A percentile compares a stretch with the other conserved stretches of the same genome.
Conservation (phyloP, 1,284 basidiomycete genomes). For the Cryptococcus sp. region DNA sequence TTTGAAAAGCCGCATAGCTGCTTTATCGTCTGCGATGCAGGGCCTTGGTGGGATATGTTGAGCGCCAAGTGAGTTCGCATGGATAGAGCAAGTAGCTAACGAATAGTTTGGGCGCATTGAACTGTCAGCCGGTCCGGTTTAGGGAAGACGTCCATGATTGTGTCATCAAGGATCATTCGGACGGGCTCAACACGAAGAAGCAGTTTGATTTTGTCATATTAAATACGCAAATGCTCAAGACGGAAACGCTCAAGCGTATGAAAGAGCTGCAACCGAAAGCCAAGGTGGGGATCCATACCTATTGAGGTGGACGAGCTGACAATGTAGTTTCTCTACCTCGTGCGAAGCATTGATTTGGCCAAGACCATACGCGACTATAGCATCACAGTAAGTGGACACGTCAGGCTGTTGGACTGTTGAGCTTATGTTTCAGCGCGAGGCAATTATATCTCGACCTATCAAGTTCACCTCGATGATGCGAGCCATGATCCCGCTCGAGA, state of each 20-base stretch:
- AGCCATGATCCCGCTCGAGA: conserved; percentile 18
- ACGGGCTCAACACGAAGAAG: conserved; percentile 20
- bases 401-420: background rate
- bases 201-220: conserved; percentile 24
- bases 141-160: conserved; percentile 13
- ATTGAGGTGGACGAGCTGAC: background rate
- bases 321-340: conserved; percentile 28
- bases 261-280: conserved; percentile 24
- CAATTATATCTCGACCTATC: conserved; percentile 37
- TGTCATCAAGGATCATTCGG: conserved; percentile 12
- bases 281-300: conserved; percentile 9
- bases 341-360: conserved; percentile 29
- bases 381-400: conserved; percentile 12
- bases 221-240: conserved; percentile 17
- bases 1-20: conserved; percentile 6
- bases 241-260: conserved; percentile 14
- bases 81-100: background rate
- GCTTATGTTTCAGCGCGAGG: conserved; percentile 17
- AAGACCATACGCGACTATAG: conserved; percentile 14
- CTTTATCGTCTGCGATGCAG: conserved; percentile 21
- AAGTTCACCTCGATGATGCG: conserved; percentile 28
- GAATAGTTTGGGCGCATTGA: conserved; percentile 18
- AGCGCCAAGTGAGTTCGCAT: conserved; percentile 20
- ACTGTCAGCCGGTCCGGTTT: conserved; percentile 29
- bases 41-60: conserved; percentile 30